A percentile compares a stretch with the other conserved stretches of the same genome.
Evolutionary conservation across 2,329 filamentous ascomycete species (phyloP).

Genomic region (Trichoderma sp.): DNA sequence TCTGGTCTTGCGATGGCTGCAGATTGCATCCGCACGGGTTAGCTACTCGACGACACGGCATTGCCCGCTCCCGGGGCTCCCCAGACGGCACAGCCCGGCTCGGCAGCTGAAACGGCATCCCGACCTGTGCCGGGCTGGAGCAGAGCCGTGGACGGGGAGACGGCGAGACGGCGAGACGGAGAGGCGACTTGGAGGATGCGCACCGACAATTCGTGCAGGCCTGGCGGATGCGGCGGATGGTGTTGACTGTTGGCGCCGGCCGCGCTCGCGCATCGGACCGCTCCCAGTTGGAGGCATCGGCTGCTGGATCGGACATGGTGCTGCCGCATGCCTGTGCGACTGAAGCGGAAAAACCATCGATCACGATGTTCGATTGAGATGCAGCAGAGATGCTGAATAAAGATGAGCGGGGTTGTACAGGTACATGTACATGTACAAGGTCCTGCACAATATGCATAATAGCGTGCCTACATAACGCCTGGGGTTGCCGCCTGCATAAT

Average conservation of each 20-base stretch:
- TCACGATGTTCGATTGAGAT: neutral
- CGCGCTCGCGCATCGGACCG: slow-evolving; percentile 12
- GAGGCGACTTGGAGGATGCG: neutral
- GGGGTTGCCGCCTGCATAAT: neutral
- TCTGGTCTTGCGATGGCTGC: slow-evolving; percentile 14
- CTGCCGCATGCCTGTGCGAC: slow-evolving; percentile 12
- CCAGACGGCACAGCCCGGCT: neutral
- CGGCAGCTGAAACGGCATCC: neutral
- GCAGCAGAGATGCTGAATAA: slow-evolving; percentile 2
- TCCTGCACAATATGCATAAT: neutral
- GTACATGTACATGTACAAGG: too few relatives aligned
- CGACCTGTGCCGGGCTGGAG: neutral
- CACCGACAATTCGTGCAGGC: slow-evolving; percentile 17
- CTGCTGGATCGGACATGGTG: slow-evolving; percentile 15
- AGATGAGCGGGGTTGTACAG: slow-evolving; percentile 8
- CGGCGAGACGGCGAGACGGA: neutral
- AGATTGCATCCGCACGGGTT: neutral
- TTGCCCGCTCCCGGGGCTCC: neutral
- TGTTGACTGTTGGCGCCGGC: slow-evolving; percentile 15
- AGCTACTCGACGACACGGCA: neutral
- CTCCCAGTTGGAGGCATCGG: slow-evolving; percentile 8
- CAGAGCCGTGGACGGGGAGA: neutral
- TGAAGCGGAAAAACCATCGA: neutral
- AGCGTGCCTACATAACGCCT: neutral
- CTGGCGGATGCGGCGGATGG: slow-evolving; percentile 17